Conservation (phyloP, 1,284 basidiomycete genomes). For the Meira miltonrushii region DNA sequence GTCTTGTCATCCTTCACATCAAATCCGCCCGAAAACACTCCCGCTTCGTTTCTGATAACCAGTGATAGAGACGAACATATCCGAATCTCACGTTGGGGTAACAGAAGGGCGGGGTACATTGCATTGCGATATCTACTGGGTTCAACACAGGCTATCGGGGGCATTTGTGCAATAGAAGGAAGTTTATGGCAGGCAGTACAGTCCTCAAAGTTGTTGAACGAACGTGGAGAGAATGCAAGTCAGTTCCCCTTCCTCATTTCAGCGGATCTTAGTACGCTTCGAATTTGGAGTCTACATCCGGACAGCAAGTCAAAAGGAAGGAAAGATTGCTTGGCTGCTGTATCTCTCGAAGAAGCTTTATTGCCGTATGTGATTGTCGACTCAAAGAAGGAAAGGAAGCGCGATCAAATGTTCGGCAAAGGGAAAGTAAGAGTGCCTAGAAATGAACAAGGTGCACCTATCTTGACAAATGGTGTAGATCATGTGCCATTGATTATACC, state of each 20-base stretch:
- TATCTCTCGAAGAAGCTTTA: not conserved
- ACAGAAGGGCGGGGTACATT: slow-evolving; percentile 31
- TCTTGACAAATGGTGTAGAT: not conserved
- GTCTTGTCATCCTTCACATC: slow-evolving; percentile 1
- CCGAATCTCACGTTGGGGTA: slow-evolving; percentile 47
- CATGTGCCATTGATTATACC: too few species aligned
- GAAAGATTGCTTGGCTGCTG: not conserved
- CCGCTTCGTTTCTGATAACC: slow-evolving; percentile 26
- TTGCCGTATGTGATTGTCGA: not conserved
- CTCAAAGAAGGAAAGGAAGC: slow-evolving; percentile 2
- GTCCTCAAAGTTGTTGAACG: not conserved
- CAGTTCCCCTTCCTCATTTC: not conserved
- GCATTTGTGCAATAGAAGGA: not conserved
- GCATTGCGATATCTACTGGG: slow-evolving; percentile 42
- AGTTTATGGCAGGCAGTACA: not conserved
- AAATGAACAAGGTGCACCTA: not conserved
- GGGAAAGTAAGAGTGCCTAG: not conserved
- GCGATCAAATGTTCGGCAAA: not conserved
- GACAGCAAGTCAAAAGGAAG: not conserved
- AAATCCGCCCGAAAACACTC: slow-evolving; percentile 13
- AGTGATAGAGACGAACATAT: slow-evolving; percentile 51
- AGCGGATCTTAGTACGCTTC: not conserved
- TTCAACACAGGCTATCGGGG: not conserved
- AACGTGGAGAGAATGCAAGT: not conserved
- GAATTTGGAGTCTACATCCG: slow-evolving; percentile 4